phyloP scores from a whole-genome alignment of 805 yeast species.

The Candida saitoana region DNA sequence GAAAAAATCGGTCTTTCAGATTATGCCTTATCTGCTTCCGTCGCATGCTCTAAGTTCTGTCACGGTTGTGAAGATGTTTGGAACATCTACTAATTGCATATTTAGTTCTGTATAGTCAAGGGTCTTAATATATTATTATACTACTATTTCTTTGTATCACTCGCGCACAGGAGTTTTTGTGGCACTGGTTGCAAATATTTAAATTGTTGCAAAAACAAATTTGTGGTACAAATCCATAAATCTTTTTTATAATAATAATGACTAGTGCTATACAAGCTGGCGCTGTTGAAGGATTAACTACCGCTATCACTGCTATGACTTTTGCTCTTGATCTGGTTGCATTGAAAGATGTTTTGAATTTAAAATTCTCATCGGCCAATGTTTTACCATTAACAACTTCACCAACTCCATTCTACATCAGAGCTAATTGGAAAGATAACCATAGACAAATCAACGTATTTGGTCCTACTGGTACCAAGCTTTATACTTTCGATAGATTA shows the following conservation, averaged over 20 bases:
- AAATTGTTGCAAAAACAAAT: slow-evolving; percentile 5
- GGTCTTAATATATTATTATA: background rate
- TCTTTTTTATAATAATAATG: slow-evolving; percentile 11
- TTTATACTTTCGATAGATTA: slow-evolving; percentile 50
- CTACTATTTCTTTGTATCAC: too few relatives aligned
- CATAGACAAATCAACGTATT: slow-evolving; percentile 48
- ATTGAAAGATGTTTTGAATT: slow-evolving; percentile 33
- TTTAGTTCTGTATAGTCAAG: background rate
- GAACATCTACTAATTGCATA: slow-evolving; percentile 52
- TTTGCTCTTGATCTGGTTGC: slow-evolving; percentile 41
- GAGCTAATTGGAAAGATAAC: slow-evolving; percentile 47
- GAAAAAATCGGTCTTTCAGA: slow-evolving; percentile 95
- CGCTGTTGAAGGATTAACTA: slow-evolving; percentile 42
- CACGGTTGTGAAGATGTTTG: slow-evolving; percentile 99
- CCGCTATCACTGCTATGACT: slow-evolving; percentile 37
- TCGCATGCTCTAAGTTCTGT: slow-evolving; percentile 96
- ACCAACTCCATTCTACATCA: slow-evolving; percentile 42
- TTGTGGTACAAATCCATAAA: background rate
- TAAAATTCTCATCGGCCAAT: slow-evolving; percentile 37
- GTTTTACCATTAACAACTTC: slow-evolving; percentile 36
- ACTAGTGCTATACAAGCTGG: slow-evolving; percentile 40
- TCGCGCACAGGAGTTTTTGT: too few relatives aligned
- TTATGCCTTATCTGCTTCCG: slow-evolving; percentile 94
- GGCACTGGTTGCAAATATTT: background rate
- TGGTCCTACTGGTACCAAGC: slow-evolving; percentile 36